Base-by-base conservation (phyloP, 2,329 filamentous ascomycete species). In the Calonectria ilicicola region DNA sequence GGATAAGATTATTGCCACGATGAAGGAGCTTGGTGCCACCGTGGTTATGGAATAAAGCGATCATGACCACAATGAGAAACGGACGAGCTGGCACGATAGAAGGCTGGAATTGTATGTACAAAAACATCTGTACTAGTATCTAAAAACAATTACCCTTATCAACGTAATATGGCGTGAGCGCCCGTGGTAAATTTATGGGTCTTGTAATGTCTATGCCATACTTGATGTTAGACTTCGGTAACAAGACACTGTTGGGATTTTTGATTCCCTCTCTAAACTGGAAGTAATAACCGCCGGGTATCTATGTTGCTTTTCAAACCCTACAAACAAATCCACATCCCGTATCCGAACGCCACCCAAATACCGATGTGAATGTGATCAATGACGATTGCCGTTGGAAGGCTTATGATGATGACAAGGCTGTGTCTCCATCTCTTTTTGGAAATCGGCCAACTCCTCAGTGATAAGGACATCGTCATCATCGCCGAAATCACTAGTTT, bases 1-100 rank as follows among this genome's bases (percentile, higher is more conserved):
- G 9, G 96, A 98, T 91, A 99, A 99, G 93, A 98, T 99, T 82
- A 92, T 99, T 72, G 94, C 95, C 85, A 92, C 94, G 49, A 90
- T 99, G 89, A 98, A 98, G 92, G 96, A 91, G 78, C 88, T 99
- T 74, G 97, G 97, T 77, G 97, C 93, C 76, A 95, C 94, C 77
- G 96, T 95, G 74, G 87, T 91, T 76, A 97, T 99, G 94, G 97
- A 99, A 85, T 98, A 95, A 88, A 81, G 62, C 32, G 51, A 68
- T 51, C 67, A 60, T 44, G 58, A 40, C 69, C 63, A 67, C 70
- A 65, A 72, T 42, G 58, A 32, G 60, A 77, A 75, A 74, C 60
- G 67, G 72, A 76, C 77, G 76, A 76, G 64, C 78, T 80, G 77
- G 78, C 77, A 82, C 78, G 79, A 82, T 81, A 79, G 79, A 80